Conservation (phyloP, 1,284 basidiomycete species). For the Cutaneotrichosporon sp. region DNA sequence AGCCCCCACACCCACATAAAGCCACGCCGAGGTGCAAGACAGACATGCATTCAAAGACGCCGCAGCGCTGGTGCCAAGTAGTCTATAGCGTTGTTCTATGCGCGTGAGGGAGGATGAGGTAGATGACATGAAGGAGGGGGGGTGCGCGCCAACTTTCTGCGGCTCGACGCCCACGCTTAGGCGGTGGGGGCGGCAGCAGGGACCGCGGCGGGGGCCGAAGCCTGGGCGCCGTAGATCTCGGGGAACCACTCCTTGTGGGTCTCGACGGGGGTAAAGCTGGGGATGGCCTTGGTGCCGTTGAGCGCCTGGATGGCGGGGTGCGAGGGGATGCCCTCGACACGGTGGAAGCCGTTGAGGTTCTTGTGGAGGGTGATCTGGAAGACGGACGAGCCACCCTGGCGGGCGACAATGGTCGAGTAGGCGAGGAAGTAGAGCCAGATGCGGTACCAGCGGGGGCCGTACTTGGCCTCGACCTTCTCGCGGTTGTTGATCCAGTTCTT, state of each 20-base stretch:
- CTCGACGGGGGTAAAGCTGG: slow-evolving; percentile 31
- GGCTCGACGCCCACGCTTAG: background rate
- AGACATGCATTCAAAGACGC: slow-evolving; percentile 8
- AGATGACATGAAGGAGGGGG: background rate
- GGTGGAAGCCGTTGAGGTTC: slow-evolving; percentile 92
- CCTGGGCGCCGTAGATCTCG: slow-evolving; percentile 22
- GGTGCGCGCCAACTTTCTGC: background rate
- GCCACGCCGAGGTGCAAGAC: slow-evolving; percentile 1
- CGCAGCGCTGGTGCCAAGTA: slow-evolving; percentile 5
- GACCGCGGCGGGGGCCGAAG: background rate
- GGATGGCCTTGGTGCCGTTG: slow-evolving; percentile 20
- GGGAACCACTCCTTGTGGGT: slow-evolving; percentile 43
- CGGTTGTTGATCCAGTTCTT: slow-evolving; percentile 91
- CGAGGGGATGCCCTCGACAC: slow-evolving; percentile 72
- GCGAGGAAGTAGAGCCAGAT: slow-evolving; percentile 91
- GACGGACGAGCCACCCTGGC: slow-evolving; percentile 82
- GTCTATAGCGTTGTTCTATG: slow-evolving; percentile 8
- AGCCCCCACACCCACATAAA: too few relatives aligned
- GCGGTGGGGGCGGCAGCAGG: background rate
- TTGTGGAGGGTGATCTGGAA: slow-evolving; percentile 98
- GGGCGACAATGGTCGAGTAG: slow-evolving; percentile 59
- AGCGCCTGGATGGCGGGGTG: slow-evolving; percentile 57
- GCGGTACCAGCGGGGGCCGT: slow-evolving; percentile 88
- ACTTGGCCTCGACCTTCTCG: slow-evolving; percentile 82
- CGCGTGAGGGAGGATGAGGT: background rate